phyloP scores from a whole-genome alignment of 352 stramenopile species.

The Globisporangium radiosum region DNA sequence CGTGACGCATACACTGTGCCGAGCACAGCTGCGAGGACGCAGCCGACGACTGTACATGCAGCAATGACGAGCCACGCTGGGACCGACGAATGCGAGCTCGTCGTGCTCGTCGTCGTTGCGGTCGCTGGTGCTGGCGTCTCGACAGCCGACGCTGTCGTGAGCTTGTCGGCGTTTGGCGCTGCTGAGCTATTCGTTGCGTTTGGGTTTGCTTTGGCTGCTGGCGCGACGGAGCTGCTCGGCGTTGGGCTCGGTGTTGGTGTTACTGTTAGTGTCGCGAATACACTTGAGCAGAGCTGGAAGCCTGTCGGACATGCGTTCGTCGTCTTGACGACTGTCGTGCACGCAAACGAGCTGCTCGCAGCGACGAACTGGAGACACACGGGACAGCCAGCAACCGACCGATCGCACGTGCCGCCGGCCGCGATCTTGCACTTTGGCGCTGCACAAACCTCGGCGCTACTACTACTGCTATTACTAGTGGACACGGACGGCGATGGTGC shows the following conservation, averaged over 20 bases:
- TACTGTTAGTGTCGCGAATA: not conserved
- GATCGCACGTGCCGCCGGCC: conserved; percentile 4
- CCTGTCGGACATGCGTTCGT: conserved; percentile 3
- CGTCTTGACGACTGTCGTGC: conserved; percentile 7
- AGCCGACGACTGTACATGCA: conserved; percentile 5
- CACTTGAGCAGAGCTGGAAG: conserved; percentile 1
- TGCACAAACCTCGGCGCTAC: conserved; percentile 4
- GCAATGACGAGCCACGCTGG: conserved; percentile 7
- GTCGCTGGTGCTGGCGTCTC: not conserved
- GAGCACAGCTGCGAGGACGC: conserved; percentile 6
- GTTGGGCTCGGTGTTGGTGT: not conserved
- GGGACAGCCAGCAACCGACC: conserved; percentile 9
- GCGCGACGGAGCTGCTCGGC: not conserved
- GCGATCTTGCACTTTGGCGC: conserved; percentile 5
- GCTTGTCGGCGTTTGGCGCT: not conserved
- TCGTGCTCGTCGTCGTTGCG: not conserved
- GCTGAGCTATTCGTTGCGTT: not conserved
- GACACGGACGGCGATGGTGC: too few species aligned
- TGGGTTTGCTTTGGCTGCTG: not conserved
- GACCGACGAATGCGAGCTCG: conserved; percentile 3
- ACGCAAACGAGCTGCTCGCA: conserved; percentile 1
- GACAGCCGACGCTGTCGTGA: conserved; percentile 4
- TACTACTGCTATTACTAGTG: not conserved
- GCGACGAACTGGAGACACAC: conserved; percentile 9
- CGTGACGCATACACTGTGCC: conserved; percentile 4